Evolutionary conservation across 1,139 yeast genomes (phyloP).

Genomic region (Zygoascus meyerae): DNA sequence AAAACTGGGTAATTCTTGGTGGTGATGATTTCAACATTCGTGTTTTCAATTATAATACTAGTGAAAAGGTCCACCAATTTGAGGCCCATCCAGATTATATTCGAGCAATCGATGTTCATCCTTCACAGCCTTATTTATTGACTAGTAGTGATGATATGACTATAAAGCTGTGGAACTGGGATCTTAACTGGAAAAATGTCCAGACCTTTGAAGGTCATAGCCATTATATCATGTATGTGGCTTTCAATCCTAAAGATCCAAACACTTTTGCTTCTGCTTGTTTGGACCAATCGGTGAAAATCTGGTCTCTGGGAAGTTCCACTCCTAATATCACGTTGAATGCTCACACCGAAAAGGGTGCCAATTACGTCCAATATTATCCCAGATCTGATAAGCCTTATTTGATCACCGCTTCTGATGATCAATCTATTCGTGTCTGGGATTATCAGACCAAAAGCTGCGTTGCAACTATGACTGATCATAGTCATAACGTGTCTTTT

Average conservation of each 20-base stretch:
- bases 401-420: slow-evolving; percentile 88
- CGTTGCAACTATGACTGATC: slow-evolving; percentile 93
- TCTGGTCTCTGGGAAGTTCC: slow-evolving; percentile 92
- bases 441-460: slow-evolving; percentile 96
- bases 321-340: slow-evolving; percentile 85
- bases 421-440: slow-evolving; percentile 86
- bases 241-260: slow-evolving; percentile 95
- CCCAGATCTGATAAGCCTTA: slow-evolving; percentile 97
- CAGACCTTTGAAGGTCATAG: slow-evolving; percentile 94
- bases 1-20: slow-evolving; percentile 96
- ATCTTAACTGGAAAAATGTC: slow-evolving; percentile 80
- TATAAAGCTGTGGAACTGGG: slow-evolving; percentile 97
- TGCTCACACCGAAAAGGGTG: slow-evolving; percentile 92
- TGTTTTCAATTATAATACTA: slow-evolving; percentile 90
- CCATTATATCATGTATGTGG: slow-evolving; percentile 91
- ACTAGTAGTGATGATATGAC: slow-evolving; percentile 92
- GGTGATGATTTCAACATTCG: slow-evolving; percentile 92
- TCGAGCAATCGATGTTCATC: slow-evolving; percentile 89
- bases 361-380: slow-evolving; percentile 91
- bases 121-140: slow-evolving; percentile 79
- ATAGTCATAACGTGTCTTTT: slow-evolving; percentile 87
- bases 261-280: slow-evolving; percentile 97
- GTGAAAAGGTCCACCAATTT: slow-evolving; percentile 88
- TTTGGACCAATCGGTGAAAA: slow-evolving; percentile 90
- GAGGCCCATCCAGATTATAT: slow-evolving; percentile 98